Percentiles rank a stretch among this genome's conserved stretches.
phyloP scores from a whole-genome alignment of 805 yeast genomes.

The Kregervanrija fluxuum region DNA sequence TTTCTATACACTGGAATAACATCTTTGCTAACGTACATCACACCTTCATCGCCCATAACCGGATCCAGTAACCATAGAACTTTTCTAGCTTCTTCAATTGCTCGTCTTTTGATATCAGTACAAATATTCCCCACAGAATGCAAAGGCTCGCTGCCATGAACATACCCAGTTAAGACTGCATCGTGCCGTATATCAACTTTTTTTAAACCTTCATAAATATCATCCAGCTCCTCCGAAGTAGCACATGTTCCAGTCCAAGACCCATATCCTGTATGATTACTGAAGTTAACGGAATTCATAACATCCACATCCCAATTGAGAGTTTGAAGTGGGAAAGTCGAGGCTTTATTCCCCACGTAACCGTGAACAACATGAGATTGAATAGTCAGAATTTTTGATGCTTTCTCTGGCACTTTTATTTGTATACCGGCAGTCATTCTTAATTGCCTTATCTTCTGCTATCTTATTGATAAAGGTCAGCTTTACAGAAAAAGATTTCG shows the following conservation, averaged over 20 bases:
- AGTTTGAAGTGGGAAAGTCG: slow-evolving; percentile 56
- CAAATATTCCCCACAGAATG: slow-evolving; percentile 34
- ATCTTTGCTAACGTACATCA: slow-evolving; percentile 51
- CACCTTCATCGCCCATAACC: slow-evolving; percentile 76
- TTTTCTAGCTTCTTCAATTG: slow-evolving; percentile 15
- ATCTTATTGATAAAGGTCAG: too few species aligned
- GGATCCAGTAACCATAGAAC: slow-evolving; percentile 63
- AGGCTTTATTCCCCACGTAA: slow-evolving; percentile 63
- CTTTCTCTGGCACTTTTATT: slow-evolving; percentile 1
- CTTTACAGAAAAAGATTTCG: too few species aligned
- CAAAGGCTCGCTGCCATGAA: slow-evolving; percentile 50
- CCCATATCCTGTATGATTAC: slow-evolving; percentile 71
- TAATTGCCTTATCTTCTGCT: too few species aligned
- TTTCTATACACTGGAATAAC: slow-evolving; percentile 53
- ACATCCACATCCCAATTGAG: slow-evolving; percentile 68
- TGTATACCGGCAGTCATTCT: too few species aligned
- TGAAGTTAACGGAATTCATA: slow-evolving; percentile 55
- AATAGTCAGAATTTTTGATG: slow-evolving; percentile 38
- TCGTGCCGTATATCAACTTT: slow-evolving; percentile 33
- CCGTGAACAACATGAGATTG: slow-evolving; percentile 73
- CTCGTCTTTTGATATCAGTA: slow-evolving; percentile 27
- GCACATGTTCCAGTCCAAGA: slow-evolving; percentile 41
- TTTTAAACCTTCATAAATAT: slow-evolving; percentile 33
- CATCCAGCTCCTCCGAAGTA: slow-evolving; percentile 32
- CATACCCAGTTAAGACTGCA: slow-evolving; percentile 61